These are phyloP conservation scores for Annona squamosa DNA, from an alignment of 164 flowering plant species.

Conservation along the genomic window DNA sequence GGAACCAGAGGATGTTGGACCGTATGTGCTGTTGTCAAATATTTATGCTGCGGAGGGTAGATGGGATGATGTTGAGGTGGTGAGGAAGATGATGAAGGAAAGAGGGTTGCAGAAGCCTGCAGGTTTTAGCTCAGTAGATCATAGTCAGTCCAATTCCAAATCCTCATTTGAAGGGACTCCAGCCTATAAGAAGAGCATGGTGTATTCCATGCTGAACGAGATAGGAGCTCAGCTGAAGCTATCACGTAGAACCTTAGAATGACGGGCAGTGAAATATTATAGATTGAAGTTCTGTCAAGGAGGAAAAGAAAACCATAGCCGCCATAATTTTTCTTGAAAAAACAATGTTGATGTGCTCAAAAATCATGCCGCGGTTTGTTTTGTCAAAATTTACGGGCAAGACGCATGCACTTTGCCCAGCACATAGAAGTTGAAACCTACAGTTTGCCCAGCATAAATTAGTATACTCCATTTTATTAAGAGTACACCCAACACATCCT, in stretches of 20 bases:
- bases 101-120: slow-evolving; percentile 28
- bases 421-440: no score
- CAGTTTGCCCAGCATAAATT: no score
- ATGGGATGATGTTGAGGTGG: slow-evolving; percentile 56
- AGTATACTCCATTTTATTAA: no score
- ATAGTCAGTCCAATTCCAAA: slow-evolving; percentile 8
- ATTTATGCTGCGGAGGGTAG: slow-evolving; percentile 54
- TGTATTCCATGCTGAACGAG: slow-evolving; percentile 49
- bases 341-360: no score
- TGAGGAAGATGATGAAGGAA: slow-evolving; percentile 44
- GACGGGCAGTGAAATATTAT: background rate
- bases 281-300: background rate
- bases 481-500: no score
- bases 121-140: slow-evolving; percentile 30
- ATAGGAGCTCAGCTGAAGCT: slow-evolving; percentile 40
- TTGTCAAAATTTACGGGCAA: no score
- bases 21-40: slow-evolving; percentile 49
- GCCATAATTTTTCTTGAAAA: no score
- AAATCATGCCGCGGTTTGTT: no score
- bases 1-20: slow-evolving; percentile 43
- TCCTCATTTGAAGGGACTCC: slow-evolving; percentile 16
- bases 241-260: slow-evolving; percentile 9
- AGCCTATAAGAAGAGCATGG: slow-evolving; percentile 33
- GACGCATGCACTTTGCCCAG: no score
- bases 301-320: no score